Percentiles rank a stretch among this genome's conserved stretches.
Conservation (phyloP, 345 rosid genomes). For the Diplotaxis tenuifolia region DNA sequence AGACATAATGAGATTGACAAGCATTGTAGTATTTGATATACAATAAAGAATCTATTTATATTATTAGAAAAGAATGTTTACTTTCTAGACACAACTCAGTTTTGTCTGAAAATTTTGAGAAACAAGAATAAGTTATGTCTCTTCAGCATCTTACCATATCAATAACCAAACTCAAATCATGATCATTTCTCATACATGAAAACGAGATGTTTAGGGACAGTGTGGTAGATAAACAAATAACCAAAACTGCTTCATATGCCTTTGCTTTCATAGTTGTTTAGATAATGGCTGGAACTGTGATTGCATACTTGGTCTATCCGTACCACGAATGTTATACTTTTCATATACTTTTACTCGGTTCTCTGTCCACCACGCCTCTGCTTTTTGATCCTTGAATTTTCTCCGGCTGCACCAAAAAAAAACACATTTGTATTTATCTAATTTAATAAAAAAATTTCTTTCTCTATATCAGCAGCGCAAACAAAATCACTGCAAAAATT, state of each 20-base stretch:
- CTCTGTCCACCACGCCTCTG: slow-evolving; percentile 97
- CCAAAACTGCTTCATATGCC: slow-evolving; percentile 19
- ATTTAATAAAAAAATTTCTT: too few relatives aligned
- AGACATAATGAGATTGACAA: slow-evolving; percentile 30
- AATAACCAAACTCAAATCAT: background rate
- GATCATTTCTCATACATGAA: background rate
- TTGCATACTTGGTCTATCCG: slow-evolving; percentile 59
- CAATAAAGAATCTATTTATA: background rate
- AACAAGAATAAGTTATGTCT: background rate
- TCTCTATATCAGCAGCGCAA: too few relatives aligned
- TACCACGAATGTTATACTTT: slow-evolving; percentile 70
- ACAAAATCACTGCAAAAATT: too few relatives aligned
- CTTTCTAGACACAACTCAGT: background rate
- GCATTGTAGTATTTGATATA: slow-evolving; percentile 26
- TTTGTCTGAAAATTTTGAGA: background rate
- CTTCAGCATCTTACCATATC: background rate
- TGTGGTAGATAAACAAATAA: too few relatives aligned
- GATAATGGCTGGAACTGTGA: slow-evolving; percentile 29
- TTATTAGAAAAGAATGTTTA: background rate
- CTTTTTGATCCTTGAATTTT: slow-evolving; percentile 93
- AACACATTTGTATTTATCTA: background rate
- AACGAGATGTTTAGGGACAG: too few relatives aligned
- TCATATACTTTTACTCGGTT: slow-evolving; percentile 92
- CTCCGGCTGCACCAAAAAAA: slow-evolving; percentile 66
- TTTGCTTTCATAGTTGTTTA: background rate